A percentile compares a stretch with the other conserved stretches of the same genome.
phyloP scores from a whole-genome alignment of 306 rosid genomes.

The Rosa rugosa region DNA sequence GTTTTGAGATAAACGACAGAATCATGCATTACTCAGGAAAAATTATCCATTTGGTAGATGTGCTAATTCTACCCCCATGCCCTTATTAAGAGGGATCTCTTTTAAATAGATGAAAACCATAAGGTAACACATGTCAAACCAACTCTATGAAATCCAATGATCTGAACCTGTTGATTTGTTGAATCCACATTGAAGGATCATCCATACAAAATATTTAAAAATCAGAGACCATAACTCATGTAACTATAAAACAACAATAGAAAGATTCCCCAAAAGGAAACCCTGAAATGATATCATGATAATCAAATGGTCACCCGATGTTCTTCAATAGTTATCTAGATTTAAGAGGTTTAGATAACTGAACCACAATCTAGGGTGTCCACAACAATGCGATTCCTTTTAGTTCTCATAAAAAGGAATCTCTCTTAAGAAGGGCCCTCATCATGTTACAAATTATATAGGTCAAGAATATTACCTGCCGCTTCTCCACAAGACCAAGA shows the following conservation, averaged over 20 bases:
- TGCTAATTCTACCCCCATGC: not conserved
- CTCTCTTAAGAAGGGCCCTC: not conserved
- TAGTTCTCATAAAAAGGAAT: not conserved
- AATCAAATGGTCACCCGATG: not conserved
- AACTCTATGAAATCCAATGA: not conserved
- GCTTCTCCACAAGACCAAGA: constrained; percentile 94
- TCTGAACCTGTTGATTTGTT: not conserved
- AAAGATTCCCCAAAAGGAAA: not conserved
- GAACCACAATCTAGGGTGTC: not conserved
- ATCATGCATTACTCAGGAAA: not conserved
- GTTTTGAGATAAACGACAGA: not conserved
- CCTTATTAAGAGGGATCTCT: not conserved
- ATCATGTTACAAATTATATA: not conserved
- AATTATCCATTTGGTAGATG: not conserved
- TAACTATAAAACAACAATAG: not conserved
- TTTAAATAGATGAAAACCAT: not conserved
- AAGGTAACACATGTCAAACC: not conserved
- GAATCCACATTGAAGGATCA: not conserved
- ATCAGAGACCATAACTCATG: not conserved
- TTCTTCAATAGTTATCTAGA: not conserved
- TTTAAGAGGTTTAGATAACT: not conserved
- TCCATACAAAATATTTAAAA: not conserved
- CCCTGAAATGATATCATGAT: not conserved
- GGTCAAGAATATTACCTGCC: constrained; percentile 57
- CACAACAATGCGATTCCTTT: not conserved